These are phyloP conservation scores for Tuber magnatum DNA, from an alignment of 495 filamentous ascomycete species.

Conservation along the genomic window DNA sequence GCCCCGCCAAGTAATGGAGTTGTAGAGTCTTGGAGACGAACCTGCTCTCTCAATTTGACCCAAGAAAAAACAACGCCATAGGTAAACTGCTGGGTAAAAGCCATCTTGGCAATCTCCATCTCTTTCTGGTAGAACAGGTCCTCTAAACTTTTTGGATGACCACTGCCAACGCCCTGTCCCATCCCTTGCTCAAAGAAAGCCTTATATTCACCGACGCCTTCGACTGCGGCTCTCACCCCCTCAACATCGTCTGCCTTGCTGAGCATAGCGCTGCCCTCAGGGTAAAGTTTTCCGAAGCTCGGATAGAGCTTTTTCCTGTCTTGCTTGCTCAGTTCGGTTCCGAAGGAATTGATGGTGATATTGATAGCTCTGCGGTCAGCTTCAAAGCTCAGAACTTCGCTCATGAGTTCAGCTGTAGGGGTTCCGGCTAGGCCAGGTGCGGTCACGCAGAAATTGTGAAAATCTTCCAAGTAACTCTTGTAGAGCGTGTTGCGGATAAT, in stretches of 20 bases:
- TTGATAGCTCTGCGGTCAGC: constrained; percentile 95
- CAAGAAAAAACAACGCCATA: constrained; percentile 93
- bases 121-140: constrained; percentile 99
- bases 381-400: constrained; percentile 90
- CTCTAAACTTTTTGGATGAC: constrained; percentile 83
- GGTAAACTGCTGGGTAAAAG: constrained; percentile 95
- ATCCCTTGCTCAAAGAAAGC: constrained; percentile 88
- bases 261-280: constrained; percentile 90
- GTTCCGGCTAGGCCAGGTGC: constrained; percentile 77
- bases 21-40: constrained; percentile 45
- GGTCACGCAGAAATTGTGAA: constrained; percentile 81
- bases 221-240: constrained; percentile 83
- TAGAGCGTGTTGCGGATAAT: constrained; percentile 98
- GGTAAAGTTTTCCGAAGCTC: constrained; percentile 78
- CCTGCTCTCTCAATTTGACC: constrained; percentile 97
- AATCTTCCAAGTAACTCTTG: constrained; percentile 99
- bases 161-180: constrained; percentile 56
- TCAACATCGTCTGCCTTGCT: constrained; percentile 93
- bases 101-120: constrained; percentile 92
- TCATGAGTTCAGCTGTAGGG: constrained; percentile 88
- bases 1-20: background rate
- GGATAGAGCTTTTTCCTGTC: constrained; percentile 97
- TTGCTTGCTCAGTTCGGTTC: constrained; percentile 87
- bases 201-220: constrained; percentile 87
- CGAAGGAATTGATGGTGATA: constrained; percentile 98